Evolutionary conservation across 2,329 filamentous ascomycete genomes (phyloP).

Genomic region (Pseudovirgaria hyperparasitica): DNA sequence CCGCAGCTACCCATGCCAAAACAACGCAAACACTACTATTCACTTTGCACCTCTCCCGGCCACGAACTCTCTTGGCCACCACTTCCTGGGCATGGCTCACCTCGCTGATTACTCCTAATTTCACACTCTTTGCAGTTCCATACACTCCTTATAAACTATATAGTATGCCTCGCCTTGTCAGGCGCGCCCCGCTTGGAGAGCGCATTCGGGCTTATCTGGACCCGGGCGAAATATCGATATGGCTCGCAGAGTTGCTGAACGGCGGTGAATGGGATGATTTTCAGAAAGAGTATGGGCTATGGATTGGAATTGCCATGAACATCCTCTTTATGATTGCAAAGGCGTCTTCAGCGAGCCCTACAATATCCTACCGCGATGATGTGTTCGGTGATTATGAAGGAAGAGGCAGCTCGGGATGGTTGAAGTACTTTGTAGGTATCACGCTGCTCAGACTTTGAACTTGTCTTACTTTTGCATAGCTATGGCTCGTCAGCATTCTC

Average conservation of each 20-base stretch:
- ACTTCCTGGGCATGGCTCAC: no score
- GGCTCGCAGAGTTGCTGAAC: slow-evolving; percentile 86
- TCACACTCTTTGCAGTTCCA: no score
- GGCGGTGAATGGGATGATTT: slow-evolving; percentile 80
- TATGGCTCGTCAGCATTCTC: slow-evolving; percentile 54
- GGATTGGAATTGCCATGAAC: slow-evolving; percentile 66
- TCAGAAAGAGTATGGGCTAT: slow-evolving; percentile 57
- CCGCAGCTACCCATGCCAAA: no score
- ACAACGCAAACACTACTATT: no score
- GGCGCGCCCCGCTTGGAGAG: slow-evolving; percentile 65
- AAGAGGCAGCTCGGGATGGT: slow-evolving; percentile 46
- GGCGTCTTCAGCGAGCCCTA: slow-evolving; percentile 52
- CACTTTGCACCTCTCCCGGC: no score
- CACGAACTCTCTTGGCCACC: no score
- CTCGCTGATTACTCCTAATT: no score
- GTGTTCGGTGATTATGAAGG: slow-evolving; percentile 63
- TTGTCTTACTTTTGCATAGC: slow-evolving; percentile 7
- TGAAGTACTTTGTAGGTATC: slow-evolving; percentile 48
- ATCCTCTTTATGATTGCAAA: slow-evolving; percentile 69
- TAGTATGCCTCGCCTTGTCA: slow-evolving; percentile 67
- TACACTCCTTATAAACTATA: slow-evolving; percentile 3
- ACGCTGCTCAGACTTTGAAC: background rate
- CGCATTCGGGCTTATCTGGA: slow-evolving; percentile 72
- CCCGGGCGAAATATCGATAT: slow-evolving; percentile 78
- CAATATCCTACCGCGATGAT: slow-evolving; percentile 51